Percentiles rank a stretch among this genome's conserved stretches.
Conservation (phyloP, 331 rosid species). For the Cydonia oblonga region DNA sequence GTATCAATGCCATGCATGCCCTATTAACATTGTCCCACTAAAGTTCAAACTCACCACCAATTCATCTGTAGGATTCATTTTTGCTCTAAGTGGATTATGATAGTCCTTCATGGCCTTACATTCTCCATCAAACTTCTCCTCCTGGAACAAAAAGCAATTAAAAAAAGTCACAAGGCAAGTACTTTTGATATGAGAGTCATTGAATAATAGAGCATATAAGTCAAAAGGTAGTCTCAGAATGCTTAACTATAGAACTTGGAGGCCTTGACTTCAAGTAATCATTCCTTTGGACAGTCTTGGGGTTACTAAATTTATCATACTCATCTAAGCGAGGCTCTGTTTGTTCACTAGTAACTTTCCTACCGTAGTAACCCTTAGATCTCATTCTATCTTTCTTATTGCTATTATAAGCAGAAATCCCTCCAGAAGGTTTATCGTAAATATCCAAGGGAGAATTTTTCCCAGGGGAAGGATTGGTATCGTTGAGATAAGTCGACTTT, state of each 20-base stretch:
- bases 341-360: slow-evolving; percentile 34
- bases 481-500: slow-evolving; percentile 22
- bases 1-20: neutral
- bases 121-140: slow-evolving; percentile 41
- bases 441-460: slow-evolving; percentile 54
- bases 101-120: slow-evolving; percentile 34
- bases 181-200: slow-evolving; percentile 1
- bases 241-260: slow-evolving; percentile 22
- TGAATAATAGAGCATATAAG: neutral
- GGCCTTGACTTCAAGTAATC: slow-evolving; percentile 42
- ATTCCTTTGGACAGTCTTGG: slow-evolving; percentile 34
- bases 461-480: slow-evolving; percentile 27
- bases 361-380: slow-evolving; percentile 39
- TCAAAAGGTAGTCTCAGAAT: slow-evolving; percentile 15
- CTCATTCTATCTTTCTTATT: slow-evolving; percentile 36
- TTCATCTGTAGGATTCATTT: slow-evolving; percentile 44
- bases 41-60: slow-evolving; percentile 43
- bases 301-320: slow-evolving; percentile 29
- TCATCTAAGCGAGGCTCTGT: slow-evolving; percentile 21
- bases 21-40: slow-evolving; percentile 1
- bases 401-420: slow-evolving; percentile 36
- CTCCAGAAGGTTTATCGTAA: slow-evolving; percentile 50
- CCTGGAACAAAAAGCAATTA: slow-evolving; percentile 28
- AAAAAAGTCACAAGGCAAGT: slow-evolving; percentile 10
- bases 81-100: slow-evolving; percentile 28